A percentile compares a stretch with the other conserved stretches of the same genome.
Evolutionary conservation across 2,329 filamentous ascomycete genomes (phyloP).

Genomic region (Pseudogymnoascus destructans): DNA sequence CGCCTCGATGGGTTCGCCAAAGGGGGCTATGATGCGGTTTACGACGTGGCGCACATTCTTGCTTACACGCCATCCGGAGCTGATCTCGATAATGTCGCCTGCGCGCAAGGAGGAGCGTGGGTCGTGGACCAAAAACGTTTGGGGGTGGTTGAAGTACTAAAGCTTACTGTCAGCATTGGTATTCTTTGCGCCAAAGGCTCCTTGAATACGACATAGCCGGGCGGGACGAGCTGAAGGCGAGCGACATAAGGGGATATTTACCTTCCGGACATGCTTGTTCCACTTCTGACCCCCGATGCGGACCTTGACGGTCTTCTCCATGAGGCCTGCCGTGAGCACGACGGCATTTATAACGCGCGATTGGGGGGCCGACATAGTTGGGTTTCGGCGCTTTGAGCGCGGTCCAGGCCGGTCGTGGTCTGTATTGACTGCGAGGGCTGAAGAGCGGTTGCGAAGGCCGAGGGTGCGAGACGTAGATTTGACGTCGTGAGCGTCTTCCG

Average conservation of each 20-base stretch:
- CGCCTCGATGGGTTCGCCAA: conserved; percentile 47
- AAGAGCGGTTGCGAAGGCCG: not conserved
- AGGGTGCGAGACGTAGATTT: not conserved
- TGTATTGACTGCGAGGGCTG: not conserved
- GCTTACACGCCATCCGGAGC: conserved; percentile 50
- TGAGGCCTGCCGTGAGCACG: conserved; percentile 64
- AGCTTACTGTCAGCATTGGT: not conserved
- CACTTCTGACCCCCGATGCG: conserved; percentile 57
- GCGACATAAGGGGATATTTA: conserved; percentile 25
- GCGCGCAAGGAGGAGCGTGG: conserved; percentile 58
- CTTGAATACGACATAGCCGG: not conserved
- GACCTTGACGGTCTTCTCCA: conserved; percentile 70
- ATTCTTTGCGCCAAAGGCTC: not conserved
- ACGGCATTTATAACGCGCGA: conserved; percentile 31
- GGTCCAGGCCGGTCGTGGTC: not conserved
- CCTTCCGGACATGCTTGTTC: conserved; percentile 63
- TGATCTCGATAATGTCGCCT: conserved; percentile 64
- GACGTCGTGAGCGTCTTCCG: not conserved
- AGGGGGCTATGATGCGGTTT: conserved; percentile 59
- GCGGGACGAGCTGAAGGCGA: not conserved
- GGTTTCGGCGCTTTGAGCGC: not conserved
- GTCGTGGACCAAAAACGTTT: conserved; percentile 63
- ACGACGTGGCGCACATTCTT: conserved; percentile 62
- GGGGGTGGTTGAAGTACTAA: conserved; percentile 51
- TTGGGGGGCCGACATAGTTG: not conserved